These are phyloP conservation scores for Leishmania turanica DNA, from an alignment of 208 protist genomes.

Conservation along the genomic window DNA sequence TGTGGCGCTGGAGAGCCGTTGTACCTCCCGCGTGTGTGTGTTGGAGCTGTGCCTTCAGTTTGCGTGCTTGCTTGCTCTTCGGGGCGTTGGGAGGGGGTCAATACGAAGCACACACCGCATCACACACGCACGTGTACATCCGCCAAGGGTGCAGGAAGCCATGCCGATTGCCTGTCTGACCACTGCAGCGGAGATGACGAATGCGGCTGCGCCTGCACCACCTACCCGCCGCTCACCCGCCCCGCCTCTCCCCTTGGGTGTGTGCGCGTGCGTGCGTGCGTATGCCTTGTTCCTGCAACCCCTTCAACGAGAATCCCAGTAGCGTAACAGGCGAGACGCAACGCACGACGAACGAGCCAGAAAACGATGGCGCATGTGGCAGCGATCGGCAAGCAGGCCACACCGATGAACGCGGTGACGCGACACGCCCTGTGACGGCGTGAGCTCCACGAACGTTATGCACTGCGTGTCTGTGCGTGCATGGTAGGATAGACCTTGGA, in stretches of 20 bases:
- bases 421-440: background rate
- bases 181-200: background rate
- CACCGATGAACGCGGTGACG: background rate
- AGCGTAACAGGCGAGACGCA: background rate
- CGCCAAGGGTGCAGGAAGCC: background rate
- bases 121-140: background rate
- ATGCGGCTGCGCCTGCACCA: background rate
- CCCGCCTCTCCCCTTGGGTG: background rate
- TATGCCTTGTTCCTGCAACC: background rate
- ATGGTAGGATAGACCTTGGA: background rate
- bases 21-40: background rate
- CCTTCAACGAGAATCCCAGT: background rate
- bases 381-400: background rate
- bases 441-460: background rate
- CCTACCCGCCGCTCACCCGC: background rate
- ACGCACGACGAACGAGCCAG: background rate
- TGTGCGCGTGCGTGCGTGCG: background rate
- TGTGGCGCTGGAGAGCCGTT: background rate
- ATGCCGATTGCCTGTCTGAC: background rate
- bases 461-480: background rate
- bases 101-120: background rate
- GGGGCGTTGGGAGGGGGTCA: background rate
- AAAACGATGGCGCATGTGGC: background rate
- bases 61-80: too few relatives aligned
- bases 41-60: background rate